phyloP scores from a whole-genome alignment of 345 rosid species.

The Brassica nigra region DNA sequence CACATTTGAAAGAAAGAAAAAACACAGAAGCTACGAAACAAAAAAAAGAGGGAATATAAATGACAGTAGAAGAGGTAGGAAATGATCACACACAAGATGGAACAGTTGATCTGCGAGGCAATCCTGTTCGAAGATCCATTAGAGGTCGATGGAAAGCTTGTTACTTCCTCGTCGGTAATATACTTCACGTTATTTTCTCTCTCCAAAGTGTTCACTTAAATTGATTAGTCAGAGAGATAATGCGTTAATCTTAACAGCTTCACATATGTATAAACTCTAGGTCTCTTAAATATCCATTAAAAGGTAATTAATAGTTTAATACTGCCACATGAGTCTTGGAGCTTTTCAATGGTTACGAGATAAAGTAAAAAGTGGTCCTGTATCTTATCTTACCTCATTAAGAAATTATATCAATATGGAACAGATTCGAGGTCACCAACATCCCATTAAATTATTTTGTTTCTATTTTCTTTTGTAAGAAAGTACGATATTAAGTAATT shows the following conservation, averaged over 20 bases:
- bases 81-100: constrained; percentile 86
- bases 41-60: background rate
- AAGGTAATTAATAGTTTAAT: no score
- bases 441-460: background rate
- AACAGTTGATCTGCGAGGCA: constrained; percentile 73
- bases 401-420: background rate
- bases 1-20: background rate
- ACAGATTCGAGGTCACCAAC: background rate
- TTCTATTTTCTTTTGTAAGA: background rate
- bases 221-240: background rate
- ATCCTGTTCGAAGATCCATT: constrained; percentile 48
- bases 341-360: background rate
- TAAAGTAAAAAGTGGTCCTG: background rate
- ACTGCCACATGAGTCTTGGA: no score
- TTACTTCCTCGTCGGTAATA: constrained; percentile 81
- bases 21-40: constrained; percentile 3
- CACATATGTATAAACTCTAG: no score
- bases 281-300: no score
- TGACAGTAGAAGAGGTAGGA: constrained; percentile 47
- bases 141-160: constrained; percentile 95
- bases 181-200: background rate
- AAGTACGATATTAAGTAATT: background rate
- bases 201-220: background rate
- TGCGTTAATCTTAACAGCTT: background rate
- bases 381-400: background rate